Percentiles rank a stretch among this genome's conserved stretches.
Evolutionary conservation across 176 grass and related monocot genomes (phyloP).

Genomic region (Poa annua): DNA sequence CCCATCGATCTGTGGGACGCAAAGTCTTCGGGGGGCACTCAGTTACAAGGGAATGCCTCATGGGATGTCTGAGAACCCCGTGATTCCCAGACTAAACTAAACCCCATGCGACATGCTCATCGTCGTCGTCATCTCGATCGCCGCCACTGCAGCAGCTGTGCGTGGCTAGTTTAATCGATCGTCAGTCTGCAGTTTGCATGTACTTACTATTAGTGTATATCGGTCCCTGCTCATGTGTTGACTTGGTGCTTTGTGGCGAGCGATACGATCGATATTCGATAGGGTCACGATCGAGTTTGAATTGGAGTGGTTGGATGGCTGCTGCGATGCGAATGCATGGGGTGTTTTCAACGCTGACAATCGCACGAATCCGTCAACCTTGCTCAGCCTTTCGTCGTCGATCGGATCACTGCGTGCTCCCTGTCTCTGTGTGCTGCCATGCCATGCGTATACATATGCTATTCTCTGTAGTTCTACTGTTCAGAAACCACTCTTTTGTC

Average conservation of each 20-base stretch:
- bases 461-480: background rate
- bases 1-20: background rate
- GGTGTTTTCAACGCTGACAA: constrained; percentile 52
- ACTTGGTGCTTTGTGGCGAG: background rate
- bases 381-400: constrained; percentile 11
- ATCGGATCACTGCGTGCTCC: background rate
- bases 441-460: background rate
- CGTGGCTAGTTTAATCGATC: background rate
- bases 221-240: constrained; percentile 4
- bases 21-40: constrained; percentile 44
- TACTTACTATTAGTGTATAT: background rate
- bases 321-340: background rate
- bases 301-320: constrained; percentile 35
- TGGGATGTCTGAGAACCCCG: constrained; percentile 43
- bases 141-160: background rate
- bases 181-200: background rate
- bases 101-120: background rate
- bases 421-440: constrained; percentile 5
- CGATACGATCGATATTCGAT: no score
- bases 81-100: background rate
- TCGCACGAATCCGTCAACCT: constrained; percentile 42
- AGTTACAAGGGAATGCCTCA: constrained; percentile 47
- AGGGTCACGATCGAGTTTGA: background rate
- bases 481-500: background rate
- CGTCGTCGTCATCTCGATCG: constrained; percentile 31